A percentile compares a stretch with the other conserved stretches of the same genome.
Conservation (phyloP, 179 eudicot genomes). For the Pouteria campechiana region DNA sequence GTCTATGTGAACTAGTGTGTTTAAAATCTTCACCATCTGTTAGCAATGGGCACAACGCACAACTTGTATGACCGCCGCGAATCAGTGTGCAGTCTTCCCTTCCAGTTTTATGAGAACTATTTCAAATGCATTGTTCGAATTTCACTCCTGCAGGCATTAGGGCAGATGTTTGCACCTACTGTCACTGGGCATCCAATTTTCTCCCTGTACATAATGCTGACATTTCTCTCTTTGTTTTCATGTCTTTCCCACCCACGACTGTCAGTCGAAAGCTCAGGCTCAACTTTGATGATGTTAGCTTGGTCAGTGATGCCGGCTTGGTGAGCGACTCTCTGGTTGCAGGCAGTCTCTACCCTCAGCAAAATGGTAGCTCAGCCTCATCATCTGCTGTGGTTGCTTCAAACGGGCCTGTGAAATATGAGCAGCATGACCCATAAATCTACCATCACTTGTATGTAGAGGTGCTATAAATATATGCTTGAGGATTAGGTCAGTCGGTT, state of each 20-base stretch:
- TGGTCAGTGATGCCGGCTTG: conserved; percentile 78
- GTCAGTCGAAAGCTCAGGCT: conserved; percentile 60
- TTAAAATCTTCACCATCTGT: no score
- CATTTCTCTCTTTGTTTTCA: conserved; percentile 2
- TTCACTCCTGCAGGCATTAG: no score
- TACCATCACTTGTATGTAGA: neutral
- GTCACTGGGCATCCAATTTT: neutral
- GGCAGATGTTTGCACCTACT: neutral
- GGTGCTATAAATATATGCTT: no score
- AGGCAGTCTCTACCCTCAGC: conserved; percentile 58
- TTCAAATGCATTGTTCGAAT: neutral
- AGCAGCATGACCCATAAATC: conserved; percentile 48
- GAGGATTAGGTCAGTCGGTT: no score
- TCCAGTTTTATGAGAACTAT: neutral
- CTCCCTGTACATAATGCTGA: neutral
- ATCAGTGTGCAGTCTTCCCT: neutral
- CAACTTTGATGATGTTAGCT: conserved; percentile 57
- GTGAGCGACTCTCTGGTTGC: conserved; percentile 89
- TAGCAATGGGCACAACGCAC: no score
- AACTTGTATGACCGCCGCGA: no score
- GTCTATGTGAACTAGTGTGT: neutral
- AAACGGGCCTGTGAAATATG: conserved; percentile 48
- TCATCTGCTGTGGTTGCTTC: no score
- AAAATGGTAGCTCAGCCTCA: conserved; percentile 42
- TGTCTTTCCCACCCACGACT: no score